phyloP scores from a whole-genome alignment of 2,329 filamentous ascomycete genomes.

The Arthrobotrys musiformis region DNA sequence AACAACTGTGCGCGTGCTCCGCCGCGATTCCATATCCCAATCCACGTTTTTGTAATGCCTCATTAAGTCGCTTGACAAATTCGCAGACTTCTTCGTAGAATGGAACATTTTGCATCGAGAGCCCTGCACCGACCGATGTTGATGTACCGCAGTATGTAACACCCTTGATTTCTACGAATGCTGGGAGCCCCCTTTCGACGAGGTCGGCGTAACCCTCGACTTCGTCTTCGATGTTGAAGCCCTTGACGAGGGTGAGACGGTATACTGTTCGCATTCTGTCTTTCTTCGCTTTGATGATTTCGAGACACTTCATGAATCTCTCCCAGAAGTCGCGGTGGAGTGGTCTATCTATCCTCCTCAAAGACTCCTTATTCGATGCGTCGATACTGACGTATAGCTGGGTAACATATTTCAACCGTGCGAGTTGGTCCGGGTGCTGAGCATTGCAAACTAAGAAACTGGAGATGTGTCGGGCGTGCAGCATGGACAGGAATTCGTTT shows the following conservation, averaged over 20 bases:
- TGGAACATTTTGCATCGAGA: slow-evolving; percentile 97
- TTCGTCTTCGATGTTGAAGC: slow-evolving; percentile 97
- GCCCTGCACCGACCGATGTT: slow-evolving; percentile 81
- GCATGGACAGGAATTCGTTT: slow-evolving; percentile 85
- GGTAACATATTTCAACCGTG: slow-evolving; percentile 82
- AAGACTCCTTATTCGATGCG: slow-evolving; percentile 85
- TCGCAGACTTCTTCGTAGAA: slow-evolving; percentile 90
- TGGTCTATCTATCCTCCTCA: slow-evolving; percentile 88
- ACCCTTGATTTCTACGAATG: slow-evolving; percentile 95
- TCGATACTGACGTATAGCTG: slow-evolving; percentile 98
- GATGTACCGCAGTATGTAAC: slow-evolving; percentile 96
- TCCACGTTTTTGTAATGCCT: slow-evolving; percentile 74
- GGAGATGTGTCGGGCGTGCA: slow-evolving; percentile 87
- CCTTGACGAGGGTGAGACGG: slow-evolving; percentile 93
- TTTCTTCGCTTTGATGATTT: slow-evolving; percentile 84
- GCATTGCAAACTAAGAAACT: slow-evolving; percentile 97
- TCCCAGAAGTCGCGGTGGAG: slow-evolving; percentile 98
- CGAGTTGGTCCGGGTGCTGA: slow-evolving; percentile 91
- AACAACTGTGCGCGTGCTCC: slow-evolving; percentile 95
- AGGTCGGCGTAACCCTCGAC: slow-evolving; percentile 88
- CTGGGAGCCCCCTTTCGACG: slow-evolving; percentile 84
- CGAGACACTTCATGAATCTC: slow-evolving; percentile 87
- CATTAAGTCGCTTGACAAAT: slow-evolving; percentile 81
- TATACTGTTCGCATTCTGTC: slow-evolving; percentile 92
- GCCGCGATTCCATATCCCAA: slow-evolving; percentile 90